Base-by-base conservation (phyloP, 2,329 filamentous ascomycete species). In the Chaetoscypha palmicola region DNA sequence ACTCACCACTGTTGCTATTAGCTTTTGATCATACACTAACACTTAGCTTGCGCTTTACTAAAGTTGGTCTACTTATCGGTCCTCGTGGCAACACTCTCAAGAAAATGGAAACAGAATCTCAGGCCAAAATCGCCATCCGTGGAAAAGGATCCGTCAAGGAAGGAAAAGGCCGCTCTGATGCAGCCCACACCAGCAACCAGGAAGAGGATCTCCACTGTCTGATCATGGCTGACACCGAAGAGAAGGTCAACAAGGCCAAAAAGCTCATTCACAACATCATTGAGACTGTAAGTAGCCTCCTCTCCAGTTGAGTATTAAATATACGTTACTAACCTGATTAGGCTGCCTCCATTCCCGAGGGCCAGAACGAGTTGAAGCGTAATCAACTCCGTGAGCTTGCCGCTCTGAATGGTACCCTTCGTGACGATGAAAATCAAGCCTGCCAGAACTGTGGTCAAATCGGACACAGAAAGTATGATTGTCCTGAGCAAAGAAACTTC, bases 31-130 rank as follows among this genome's bases (percentile, higher is more conserved):
- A 59, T 60, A 54, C 44, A 94, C 90, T 96, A 94, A 98, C 88
- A 86, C 81, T 73, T 85, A 90, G 85, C 79, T 85, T 81, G 71
- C 74, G 74, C 73, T 68, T 68, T 71, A 78, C 77, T 84, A 81
- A 95, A 98, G 92, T 98, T 81, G 92, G 92, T 71, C 83, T 98
- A 79, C 89, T 98, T 69, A 98, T 98, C 81, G 92, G 92, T 70
- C 92, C 92, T 70, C 92, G 92, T 91, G 92, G 92, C 71, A 98
- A 98, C 68, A 98, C 92, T 58, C 73, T 98, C 64, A 98, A 98
- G 75, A 98, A 96, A 69, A 98, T 98, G 92, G 92, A 98, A 68
- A 80, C 83, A 62, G 90, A 98, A 70, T 98, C 92, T 45, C 83
- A 83, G 53, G 92, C 92, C 66, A 98, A 98, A 70, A 98, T 98